These are phyloP conservation scores for Xylaria flabelliformis DNA, from an alignment of 495 filamentous ascomycete species.

Conservation along the genomic window DNA sequence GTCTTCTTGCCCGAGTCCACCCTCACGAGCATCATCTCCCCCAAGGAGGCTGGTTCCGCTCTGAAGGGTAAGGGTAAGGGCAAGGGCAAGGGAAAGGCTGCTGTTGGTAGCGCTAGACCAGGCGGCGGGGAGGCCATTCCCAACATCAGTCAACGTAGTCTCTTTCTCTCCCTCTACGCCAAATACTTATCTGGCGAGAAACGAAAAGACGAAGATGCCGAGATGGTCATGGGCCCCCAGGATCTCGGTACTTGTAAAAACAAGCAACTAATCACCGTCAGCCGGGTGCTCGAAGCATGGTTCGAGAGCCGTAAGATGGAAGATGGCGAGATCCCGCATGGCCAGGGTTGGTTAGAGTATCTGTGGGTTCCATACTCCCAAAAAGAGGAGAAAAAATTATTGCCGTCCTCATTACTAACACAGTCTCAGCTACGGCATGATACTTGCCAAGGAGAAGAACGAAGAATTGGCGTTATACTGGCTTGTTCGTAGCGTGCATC, in stretches of 20 bases:
- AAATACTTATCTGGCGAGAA: conserved; percentile 95
- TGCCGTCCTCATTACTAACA: conserved; percentile 9
- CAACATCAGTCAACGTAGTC: conserved; percentile 78
- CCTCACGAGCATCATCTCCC: conserved; percentile 65
- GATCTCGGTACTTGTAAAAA: conserved; percentile 85
- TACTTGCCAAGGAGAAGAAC: conserved; percentile 89
- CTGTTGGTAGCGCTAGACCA: conserved; percentile 34
- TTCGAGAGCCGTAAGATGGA: conserved; percentile 67
- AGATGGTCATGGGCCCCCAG: conserved; percentile 95
- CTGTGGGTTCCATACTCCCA: conserved; percentile 51
- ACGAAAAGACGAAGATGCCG: conserved; percentile 91
- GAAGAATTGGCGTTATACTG: conserved; percentile 81
- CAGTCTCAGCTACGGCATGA: conserved; percentile 70
- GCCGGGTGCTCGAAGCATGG: conserved; percentile 77
- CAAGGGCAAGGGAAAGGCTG: conserved; percentile 59
- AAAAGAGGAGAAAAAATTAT: no score
- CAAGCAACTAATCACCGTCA: conserved; percentile 77
- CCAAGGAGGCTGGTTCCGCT: conserved; percentile 53
- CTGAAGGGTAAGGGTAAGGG: conserved; percentile 39
- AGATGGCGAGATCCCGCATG: conserved; percentile 60
- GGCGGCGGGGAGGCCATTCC: conserved; percentile 39
- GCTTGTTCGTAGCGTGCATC: conserved; percentile 81
- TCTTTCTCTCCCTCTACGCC: conserved; percentile 94
- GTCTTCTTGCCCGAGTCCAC: conserved; percentile 81
- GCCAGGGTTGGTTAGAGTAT: conserved; percentile 95